Base-by-base conservation (phyloP, 2,329 filamentous ascomycete genomes). In the Aspergillus neotritici region DNA sequence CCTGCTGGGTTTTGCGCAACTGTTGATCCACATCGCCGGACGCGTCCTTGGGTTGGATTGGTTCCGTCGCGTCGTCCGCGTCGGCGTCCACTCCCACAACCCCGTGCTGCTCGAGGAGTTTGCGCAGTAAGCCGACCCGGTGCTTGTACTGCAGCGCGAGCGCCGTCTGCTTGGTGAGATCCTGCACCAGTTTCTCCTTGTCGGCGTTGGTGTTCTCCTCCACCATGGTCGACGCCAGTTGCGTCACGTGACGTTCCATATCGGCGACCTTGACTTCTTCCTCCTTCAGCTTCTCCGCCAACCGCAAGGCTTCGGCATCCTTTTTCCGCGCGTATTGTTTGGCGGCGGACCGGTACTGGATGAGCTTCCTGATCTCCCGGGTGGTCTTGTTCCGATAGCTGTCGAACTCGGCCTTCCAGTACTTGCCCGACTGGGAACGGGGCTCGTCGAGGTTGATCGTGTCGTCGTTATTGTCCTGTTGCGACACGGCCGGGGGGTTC, bases 391-490 rank as follows among this genome's bases (percentile, higher is more conserved):
- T 68, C 12, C 78, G 69, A 53, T 82, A 83, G 31, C 66, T 70
- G 41, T 82, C 76, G 53, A 78, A 81, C 48, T 81, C 75, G 9
- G 71, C 68, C 58, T 82, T 82, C 79, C 79, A 82, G 54, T 80
- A 80, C 51, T 74, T 74, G 2, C 77, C 78, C 4, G 77, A 80
- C 40, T 77, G 73, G 1, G 77, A 79, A 15, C 71, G 69, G 3
- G 79, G 78, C 33, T 78, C 71, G 21, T 71, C 65, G 11, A 79
- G 54, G 48, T 80, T 78, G 15, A 73, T 61, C 0, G 76, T 79
- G 28, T 73, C 68, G 37, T 79, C 75, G 39, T 65, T 65, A 6
- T 49, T 48, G 14, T 58, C 51, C 2, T 55, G 55, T 29, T 58
- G 54, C 21, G 21, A 25, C 9, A 8, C 21, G 13, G 54, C 38